Percentiles rank a stretch among this genome's conserved stretches.
Evolutionary conservation across 2,329 filamentous ascomycete genomes (phyloP).

Genomic region (Monosporascus sp.): DNA sequence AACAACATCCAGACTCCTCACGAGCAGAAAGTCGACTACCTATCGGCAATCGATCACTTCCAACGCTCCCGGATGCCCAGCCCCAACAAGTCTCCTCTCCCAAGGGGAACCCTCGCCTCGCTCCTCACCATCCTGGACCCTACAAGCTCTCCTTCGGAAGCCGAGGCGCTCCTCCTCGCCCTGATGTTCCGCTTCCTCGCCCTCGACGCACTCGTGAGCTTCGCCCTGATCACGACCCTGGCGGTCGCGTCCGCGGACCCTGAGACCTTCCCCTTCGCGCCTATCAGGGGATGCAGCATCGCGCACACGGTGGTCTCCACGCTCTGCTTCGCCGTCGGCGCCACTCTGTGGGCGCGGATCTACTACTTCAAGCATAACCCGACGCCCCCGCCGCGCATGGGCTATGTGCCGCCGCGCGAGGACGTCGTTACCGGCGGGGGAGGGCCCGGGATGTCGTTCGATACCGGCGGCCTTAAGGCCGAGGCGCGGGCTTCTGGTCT

Average conservation of each 20-base stretch:
- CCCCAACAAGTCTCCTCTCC: too few relatives aligned
- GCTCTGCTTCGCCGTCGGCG: background rate
- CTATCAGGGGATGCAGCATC: background rate
- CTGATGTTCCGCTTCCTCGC: background rate
- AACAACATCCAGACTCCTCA: too few relatives aligned
- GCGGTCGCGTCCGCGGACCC: background rate
- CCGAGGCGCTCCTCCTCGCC: background rate
- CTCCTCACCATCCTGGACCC: background rate
- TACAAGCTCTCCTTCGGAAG: background rate
- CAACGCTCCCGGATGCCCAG: too few relatives aligned
- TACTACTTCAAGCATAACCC: background rate
- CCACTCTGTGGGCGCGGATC: background rate
- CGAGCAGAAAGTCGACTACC: too few relatives aligned
- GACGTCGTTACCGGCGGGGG: background rate
- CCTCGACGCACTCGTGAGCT: background rate
- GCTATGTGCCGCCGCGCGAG: background rate
- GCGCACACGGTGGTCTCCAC: background rate
- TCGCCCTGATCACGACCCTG: background rate
- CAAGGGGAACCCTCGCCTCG: too few relatives aligned
- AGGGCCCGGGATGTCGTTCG: background rate
- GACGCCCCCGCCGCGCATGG: background rate
- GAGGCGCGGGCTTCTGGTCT: background rate
- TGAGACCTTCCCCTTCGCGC: too few relatives aligned
- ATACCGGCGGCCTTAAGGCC: background rate
- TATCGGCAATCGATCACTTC: too few relatives aligned